Evolutionary conservation across 2,329 filamentous ascomycete species (phyloP).

Genomic region (Colletotrichum cereale): DNA sequence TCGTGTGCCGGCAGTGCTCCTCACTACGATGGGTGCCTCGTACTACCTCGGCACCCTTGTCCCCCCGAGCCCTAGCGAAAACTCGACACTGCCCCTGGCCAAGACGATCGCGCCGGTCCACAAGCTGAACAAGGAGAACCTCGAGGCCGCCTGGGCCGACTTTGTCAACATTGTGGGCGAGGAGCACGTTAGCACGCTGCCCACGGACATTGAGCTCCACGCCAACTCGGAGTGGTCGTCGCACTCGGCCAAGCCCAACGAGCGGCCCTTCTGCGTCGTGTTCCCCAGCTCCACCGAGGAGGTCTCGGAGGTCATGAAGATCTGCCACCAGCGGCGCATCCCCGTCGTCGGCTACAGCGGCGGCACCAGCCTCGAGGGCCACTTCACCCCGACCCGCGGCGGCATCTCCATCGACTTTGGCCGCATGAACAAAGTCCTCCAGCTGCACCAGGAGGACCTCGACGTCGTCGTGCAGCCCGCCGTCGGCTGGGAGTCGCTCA

Average conservation of each 20-base stretch:
- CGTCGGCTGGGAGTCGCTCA: slow-evolving; percentile 87
- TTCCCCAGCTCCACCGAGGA: slow-evolving; percentile 84
- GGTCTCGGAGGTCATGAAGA: slow-evolving; percentile 87
- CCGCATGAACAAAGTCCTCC: slow-evolving; percentile 85
- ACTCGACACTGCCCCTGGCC: slow-evolving; percentile 71
- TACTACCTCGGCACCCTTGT: slow-evolving; percentile 72
- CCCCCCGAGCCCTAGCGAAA: slow-evolving; percentile 62
- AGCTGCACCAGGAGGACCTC: slow-evolving; percentile 81
- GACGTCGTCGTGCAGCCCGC: slow-evolving; percentile 84
- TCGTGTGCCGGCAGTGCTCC: slow-evolving; percentile 56
- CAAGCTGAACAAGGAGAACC: slow-evolving; percentile 71
- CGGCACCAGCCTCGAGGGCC: slow-evolving; percentile 90
- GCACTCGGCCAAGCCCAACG: slow-evolving; percentile 61
- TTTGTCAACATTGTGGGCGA: slow-evolving; percentile 73
- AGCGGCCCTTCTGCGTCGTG: slow-evolving; percentile 77
- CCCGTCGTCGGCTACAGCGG: slow-evolving; percentile 90
- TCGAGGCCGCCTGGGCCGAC: slow-evolving; percentile 79
- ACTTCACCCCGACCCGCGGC: slow-evolving; percentile 85
- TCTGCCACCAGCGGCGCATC: slow-evolving; percentile 84
- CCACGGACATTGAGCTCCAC: slow-evolving; percentile 68
- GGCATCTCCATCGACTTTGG: slow-evolving; percentile 90
- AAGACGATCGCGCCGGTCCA: slow-evolving; percentile 65
- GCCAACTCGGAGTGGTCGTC: slow-evolving; percentile 74
- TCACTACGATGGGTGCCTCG: slow-evolving; percentile 63
- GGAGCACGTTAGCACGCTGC: slow-evolving; percentile 73